phyloP scores from a whole-genome alignment of 2,329 filamentous ascomycete genomes.

The Apiospora saccharicola region DNA sequence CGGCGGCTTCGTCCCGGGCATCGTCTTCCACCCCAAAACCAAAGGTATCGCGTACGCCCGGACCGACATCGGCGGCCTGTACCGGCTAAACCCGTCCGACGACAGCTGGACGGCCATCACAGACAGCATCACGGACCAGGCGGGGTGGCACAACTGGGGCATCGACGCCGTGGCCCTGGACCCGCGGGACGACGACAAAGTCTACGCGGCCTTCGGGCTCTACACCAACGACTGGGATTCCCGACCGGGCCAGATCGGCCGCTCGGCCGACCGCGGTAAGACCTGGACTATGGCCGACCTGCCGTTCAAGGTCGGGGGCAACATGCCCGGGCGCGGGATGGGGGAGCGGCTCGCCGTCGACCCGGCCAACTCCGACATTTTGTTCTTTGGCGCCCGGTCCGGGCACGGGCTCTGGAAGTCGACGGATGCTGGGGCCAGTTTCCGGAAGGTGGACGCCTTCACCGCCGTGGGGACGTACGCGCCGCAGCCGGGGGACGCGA shows the following conservation, averaged over 20 bases:
- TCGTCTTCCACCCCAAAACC: conserved; percentile 62
- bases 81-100: conserved; percentile 60
- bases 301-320: conserved; percentile 67
- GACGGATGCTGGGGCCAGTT: conserved; percentile 62
- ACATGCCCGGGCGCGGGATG: conserved; percentile 67
- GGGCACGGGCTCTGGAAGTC: conserved; percentile 67
- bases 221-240: conserved; percentile 68
- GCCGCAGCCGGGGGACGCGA: conserved; percentile 52
- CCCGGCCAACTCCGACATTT: conserved; percentile 61
- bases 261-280: conserved; percentile 59
- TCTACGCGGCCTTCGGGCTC: conserved; percentile 63
- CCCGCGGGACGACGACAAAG: conserved; percentile 56
- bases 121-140: conserved; percentile 52
- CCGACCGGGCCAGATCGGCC: conserved; percentile 63
- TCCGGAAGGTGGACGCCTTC: conserved; percentile 59
- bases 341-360: conserved; percentile 67
- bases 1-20: conserved; percentile 63
- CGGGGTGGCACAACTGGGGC: conserved; percentile 63
- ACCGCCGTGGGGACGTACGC: conserved; percentile 58
- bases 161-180: conserved; percentile 65
- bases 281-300: conserved; percentile 59
- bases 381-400: conserved; percentile 66
- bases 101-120: conserved; percentile 63
- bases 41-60: conserved; percentile 62
- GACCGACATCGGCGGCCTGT: conserved; percentile 65